Base-by-base conservation (phyloP, 371 early-diverging fungal species). In the Lichtheimia hyalospora region DNA sequence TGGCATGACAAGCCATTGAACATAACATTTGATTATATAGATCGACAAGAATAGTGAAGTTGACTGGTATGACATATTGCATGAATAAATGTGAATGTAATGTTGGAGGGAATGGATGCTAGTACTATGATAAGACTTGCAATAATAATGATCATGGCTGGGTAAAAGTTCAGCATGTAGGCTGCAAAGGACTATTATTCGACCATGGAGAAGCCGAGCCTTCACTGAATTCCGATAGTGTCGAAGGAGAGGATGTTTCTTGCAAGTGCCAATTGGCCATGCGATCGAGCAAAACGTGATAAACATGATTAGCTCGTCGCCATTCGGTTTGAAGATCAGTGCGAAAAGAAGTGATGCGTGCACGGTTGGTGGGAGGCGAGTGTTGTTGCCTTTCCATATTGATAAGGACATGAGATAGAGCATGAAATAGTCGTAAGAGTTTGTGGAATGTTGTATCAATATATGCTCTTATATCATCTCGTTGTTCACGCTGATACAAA, bases 181-280 rank as follows among this genome's bases (percentile, higher is more conserved):
- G 46, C 16, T 16, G 16, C 21, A 46, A 18, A 18, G 46, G 46
- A 46, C 46, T 46, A 34, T 34, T 34, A 16, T n/a, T n/a, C 46
- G 46, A 46, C 46, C 46, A 46, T 5, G 46, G 46, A 46, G 46
- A 46, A 46, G n/a, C 18, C 21, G 46, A 46, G 16, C 46, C 46
- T 12, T 46, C 46, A 21, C 21, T 21, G n/a, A 21, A 21, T 46
- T 46, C 46, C 7, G n/a, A 21, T n/a, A 21, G 6, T 14, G 46
- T 46, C 10, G 34, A 34, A 18, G 46, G 46, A n/a, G 46, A 46
- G 21, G 46, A 21, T 18, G 46, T 12, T 18, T 46, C 46, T 46
- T 46, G 46, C 46, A 46, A 21, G 18, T 21, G 46, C 21, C n/a
- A 21, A 21, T 46, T n/a, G 5, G n/a, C 5, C 18, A 46, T 46